Evolutionary conservation across 2,329 filamentous ascomycete genomes (phyloP).

Genomic region (Podosphaera leucotricha): DNA sequence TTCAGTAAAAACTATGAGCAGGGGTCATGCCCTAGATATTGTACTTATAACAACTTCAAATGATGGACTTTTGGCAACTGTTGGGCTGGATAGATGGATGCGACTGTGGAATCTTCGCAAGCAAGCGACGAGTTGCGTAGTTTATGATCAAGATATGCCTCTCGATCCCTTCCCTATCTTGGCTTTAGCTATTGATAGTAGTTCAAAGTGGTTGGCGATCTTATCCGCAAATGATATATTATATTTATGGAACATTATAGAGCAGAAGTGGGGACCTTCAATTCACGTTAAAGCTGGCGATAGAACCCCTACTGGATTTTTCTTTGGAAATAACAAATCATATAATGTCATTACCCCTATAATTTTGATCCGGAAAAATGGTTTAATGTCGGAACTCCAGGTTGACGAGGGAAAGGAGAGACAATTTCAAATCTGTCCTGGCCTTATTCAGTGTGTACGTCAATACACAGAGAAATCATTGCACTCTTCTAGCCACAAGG

Average conservation of each 20-base stretch:
- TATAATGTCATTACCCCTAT: conserved; percentile 22
- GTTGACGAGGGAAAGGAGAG: conserved; percentile 20
- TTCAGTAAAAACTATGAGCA: conserved; percentile 33
- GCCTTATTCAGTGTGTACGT: conserved; percentile 20
- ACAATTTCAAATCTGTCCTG: conserved; percentile 27
- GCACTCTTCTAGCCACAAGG: conserved; percentile 7
- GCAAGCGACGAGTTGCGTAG: conserved; percentile 19
- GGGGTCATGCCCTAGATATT: conserved; percentile 46
- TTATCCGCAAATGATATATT: conserved; percentile 33
- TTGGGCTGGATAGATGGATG: conserved; percentile 46
- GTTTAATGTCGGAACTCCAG: conserved; percentile 34
- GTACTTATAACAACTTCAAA: conserved; percentile 37
- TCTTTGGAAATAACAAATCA: conserved; percentile 27
- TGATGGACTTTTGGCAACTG: conserved; percentile 41
- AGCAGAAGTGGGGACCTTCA: conserved; percentile 31
- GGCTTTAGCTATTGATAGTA: conserved; percentile 38
- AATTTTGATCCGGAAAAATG: conserved; percentile 39
- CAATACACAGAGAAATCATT: conserved; percentile 18
- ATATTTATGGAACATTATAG: conserved; percentile 36
- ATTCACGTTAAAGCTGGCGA: conserved; percentile 30
- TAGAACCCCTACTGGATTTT: conserved; percentile 36
- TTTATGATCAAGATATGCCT: conserved; percentile 17
- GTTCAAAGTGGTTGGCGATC: conserved; percentile 41
- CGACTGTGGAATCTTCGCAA: conserved; percentile 36
- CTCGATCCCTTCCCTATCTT: conserved; percentile 31